Evolutionary conservation across 2,329 filamentous ascomycete genomes (phyloP).

Genomic region (Fusarium algeriense): DNA sequence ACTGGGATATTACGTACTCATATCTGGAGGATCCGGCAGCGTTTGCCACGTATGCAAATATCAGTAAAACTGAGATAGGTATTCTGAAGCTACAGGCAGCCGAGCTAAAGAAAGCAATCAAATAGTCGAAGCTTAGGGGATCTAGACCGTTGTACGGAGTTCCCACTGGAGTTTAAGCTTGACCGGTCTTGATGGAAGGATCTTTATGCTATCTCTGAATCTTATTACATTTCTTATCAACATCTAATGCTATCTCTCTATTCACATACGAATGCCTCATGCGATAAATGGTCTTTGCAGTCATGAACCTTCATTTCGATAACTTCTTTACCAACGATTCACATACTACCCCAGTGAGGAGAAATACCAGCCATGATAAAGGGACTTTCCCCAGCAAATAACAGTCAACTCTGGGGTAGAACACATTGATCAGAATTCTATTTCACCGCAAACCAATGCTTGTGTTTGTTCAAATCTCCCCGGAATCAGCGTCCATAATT

Average conservation of each 20-base stretch:
- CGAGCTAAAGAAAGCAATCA: background rate
- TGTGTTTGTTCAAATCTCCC: too few species aligned
- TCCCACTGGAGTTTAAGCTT: background rate
- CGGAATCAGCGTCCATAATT: too few species aligned
- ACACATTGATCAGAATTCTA: too few species aligned
- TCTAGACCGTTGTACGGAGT: background rate
- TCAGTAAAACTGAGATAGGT: background rate
- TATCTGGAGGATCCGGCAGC: background rate
- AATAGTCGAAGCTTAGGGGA: background rate
- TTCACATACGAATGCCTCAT: too few species aligned
- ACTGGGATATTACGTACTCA: background rate
- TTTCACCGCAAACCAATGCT: background rate
- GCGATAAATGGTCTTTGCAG: too few species aligned
- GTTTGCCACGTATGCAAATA: background rate
- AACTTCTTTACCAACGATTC: background rate
- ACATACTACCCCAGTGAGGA: too few species aligned
- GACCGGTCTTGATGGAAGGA: background rate
- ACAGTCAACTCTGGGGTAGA: fast-evolving
- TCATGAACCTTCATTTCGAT: background rate
- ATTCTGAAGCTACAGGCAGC: background rate
- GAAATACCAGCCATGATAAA: background rate
- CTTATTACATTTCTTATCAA: too few species aligned
- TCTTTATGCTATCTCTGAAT: fast-evolving
- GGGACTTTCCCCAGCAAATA: fast-evolving
- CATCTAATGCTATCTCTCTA: too few species aligned